Percentiles rank a stretch among this genome's conserved stretches.
Evolutionary conservation across 352 stramenopile genomes (phyloP).

Genomic region (Aphanomyces invadans): DNA sequence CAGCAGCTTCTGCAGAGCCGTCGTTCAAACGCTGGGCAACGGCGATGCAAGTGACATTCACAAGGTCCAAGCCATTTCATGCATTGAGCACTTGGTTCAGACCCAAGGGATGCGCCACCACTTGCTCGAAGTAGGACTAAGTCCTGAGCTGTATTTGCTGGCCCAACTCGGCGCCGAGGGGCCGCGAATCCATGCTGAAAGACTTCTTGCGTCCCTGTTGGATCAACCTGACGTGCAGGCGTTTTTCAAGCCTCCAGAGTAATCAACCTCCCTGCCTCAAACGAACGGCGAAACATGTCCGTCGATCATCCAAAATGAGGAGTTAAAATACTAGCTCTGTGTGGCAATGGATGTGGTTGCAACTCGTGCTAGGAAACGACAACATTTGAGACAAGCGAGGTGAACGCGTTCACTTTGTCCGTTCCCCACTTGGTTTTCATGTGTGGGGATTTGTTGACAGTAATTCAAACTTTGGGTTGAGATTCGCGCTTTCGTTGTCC

Average conservation of each 20-base stretch:
- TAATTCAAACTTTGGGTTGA: too few species aligned
- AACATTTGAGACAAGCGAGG: too few species aligned
- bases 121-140: slow-evolving; percentile 11
- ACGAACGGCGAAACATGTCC: too few species aligned
- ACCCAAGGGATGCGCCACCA: slow-evolving; percentile 6
- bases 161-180: not conserved
- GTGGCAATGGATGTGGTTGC: too few species aligned
- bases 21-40: not conserved
- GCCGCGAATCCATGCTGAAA: slow-evolving; percentile 16
- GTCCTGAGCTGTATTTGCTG: slow-evolving; percentile 21
- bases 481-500: too few species aligned
- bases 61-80: slow-evolving; percentile 18
- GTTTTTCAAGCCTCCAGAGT: slow-evolving; percentile 13
- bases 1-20: slow-evolving; percentile 6
- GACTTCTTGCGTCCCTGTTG: slow-evolving; percentile 4
- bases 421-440: too few species aligned
- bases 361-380: too few species aligned
- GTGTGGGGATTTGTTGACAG: too few species aligned
- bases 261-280: too few species aligned
- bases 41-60: slow-evolving; percentile 4
- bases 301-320: too few species aligned
- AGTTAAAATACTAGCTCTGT: too few species aligned
- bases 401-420: too few species aligned
- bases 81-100: slow-evolving; percentile 17
- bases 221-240: slow-evolving; percentile 12